A percentile compares a stretch with the other conserved stretches of the same genome.
Evolutionary conservation across 768 basidiomycete species (phyloP).

Genomic region (Lactarius sp.): DNA sequence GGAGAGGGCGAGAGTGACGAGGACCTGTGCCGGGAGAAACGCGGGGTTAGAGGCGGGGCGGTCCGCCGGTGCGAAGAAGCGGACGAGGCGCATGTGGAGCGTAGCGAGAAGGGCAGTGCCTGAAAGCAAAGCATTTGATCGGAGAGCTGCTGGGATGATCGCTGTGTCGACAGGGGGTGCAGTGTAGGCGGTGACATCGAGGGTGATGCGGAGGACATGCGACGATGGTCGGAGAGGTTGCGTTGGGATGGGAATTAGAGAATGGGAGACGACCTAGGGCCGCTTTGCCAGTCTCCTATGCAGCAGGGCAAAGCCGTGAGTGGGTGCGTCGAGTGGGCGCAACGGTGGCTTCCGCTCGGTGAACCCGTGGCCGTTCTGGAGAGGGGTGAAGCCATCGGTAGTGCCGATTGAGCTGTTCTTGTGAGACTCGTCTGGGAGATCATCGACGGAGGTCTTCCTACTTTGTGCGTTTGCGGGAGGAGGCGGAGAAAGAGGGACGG

Average conservation of each 20-base stretch:
- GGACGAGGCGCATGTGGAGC: conserved; percentile 58
- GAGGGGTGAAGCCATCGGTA: conserved; percentile 29
- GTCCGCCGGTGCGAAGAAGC: conserved; percentile 57
- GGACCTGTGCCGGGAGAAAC: conserved; percentile 63
- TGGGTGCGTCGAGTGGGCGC: conserved; percentile 24
- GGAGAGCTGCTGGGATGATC: conserved; percentile 47
- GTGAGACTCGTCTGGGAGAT: conserved; percentile 47
- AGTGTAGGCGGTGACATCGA: conserved; percentile 68
- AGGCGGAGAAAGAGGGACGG: conserved; percentile 29
- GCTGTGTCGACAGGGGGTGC: conserved; percentile 44
- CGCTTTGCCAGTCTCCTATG: conserved; percentile 61
- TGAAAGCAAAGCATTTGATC: conserved; percentile 49
- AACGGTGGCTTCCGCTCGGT: conserved; percentile 52
- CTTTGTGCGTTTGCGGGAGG: conserved; percentile 57
- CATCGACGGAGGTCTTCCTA: conserved; percentile 63
- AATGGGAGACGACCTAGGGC: conserved; percentile 57
- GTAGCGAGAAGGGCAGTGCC: conserved; percentile 53
- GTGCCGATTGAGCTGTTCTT: conserved; percentile 38
- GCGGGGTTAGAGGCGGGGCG: conserved; percentile 37
- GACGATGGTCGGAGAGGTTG: conserved; percentile 41
- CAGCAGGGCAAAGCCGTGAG: conserved; percentile 6
- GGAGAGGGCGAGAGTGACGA: conserved; percentile 65
- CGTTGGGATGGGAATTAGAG: conserved; percentile 33
- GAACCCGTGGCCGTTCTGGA: conserved; percentile 34
- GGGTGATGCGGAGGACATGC: conserved; percentile 76